Base-by-base conservation (phyloP, 345 rosid genomes). In the Citrus maxima region DNA sequence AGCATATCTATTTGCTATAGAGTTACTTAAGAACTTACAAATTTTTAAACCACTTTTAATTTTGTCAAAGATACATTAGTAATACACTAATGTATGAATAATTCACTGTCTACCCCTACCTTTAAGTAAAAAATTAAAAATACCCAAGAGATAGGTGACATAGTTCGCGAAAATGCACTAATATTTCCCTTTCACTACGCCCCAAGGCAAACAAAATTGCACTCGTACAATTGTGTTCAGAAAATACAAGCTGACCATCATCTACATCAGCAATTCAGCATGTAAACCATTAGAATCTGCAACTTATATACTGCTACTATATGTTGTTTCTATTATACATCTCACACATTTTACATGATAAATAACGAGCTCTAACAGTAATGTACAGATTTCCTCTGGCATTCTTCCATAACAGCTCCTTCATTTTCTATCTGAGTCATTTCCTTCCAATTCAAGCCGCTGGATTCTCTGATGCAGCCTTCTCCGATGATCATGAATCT, bases 401-500 rank as follows among this genome's bases (percentile, higher is more conserved):
- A 21, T 2, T 78, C 40, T 46, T 64, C n/a, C 28, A n/a, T 65
- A 46, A 24, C 51, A 70, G 67, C 34, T 28, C 2, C 35, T 72
- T 81, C 81, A 79, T 71, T 46, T 38, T 78, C 76, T 81, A 10
- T 70, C 76, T 18, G 86, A 75, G 75, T 82, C 73, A 54, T 35
- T 83, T 64, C 85, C 87, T 80, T 92, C 86, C 8, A 74, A 73
- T 79, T 85, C 85, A 70, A 95, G 84, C 84, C 80, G 91, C 79
- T 81, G 92, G 55, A 95, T 80, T 89, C 99, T 88, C 73, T 86
- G 95, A 63, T 87, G 95, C 76, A 95, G 82, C 73, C 87, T 83
- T 84, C 92, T 85, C 68, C 91, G 88, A 77, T 96, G 95, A 77
- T 94, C 92, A 18, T 96, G 93, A 67, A 96, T 96, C 89, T 96